These are phyloP conservation scores for Leucogyrophana mollusca DNA, from an alignment of 768 basidiomycete genomes.

Conservation along the genomic window DNA sequence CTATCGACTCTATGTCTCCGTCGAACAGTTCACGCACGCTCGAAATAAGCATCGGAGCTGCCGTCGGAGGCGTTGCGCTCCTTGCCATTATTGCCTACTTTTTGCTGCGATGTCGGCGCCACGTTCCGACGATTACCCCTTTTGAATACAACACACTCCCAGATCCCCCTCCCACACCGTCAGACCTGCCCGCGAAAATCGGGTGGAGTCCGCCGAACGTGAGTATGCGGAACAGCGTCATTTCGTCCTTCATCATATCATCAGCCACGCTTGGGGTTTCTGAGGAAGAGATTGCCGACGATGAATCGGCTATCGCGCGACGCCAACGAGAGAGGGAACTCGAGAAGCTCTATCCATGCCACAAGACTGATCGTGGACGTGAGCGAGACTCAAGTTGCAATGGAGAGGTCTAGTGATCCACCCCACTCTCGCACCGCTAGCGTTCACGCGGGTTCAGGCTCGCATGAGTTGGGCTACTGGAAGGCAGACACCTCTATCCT, in stretches of 20 bases:
- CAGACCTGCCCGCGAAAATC: not conserved
- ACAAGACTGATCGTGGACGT: no score
- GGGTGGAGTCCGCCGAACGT: not conserved
- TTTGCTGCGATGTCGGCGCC: constrained; percentile 1
- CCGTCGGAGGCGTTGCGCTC: not conserved
- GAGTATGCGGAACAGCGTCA: no score
- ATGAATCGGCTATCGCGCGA: not conserved
- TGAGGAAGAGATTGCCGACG: not conserved
- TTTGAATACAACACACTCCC: not conserved
- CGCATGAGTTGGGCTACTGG: no score
- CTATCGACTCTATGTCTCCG: not conserved
- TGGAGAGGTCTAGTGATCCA: no score
- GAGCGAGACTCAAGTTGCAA: no score
- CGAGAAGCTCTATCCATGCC: not conserved
- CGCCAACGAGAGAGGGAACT: not conserved
- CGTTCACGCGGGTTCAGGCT: no score
- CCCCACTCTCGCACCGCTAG: no score
- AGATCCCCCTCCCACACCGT: not conserved
- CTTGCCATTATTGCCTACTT: not conserved
- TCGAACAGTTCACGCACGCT: not conserved
- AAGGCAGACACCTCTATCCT: no score
- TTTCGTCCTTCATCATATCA: no score
- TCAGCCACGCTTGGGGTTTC: no score
- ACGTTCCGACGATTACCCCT: not conserved
- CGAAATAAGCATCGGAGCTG: not conserved